These are phyloP conservation scores for Diplodia seriata DNA, from an alignment of 2,329 filamentous ascomycete species.

Conservation along the genomic window DNA sequence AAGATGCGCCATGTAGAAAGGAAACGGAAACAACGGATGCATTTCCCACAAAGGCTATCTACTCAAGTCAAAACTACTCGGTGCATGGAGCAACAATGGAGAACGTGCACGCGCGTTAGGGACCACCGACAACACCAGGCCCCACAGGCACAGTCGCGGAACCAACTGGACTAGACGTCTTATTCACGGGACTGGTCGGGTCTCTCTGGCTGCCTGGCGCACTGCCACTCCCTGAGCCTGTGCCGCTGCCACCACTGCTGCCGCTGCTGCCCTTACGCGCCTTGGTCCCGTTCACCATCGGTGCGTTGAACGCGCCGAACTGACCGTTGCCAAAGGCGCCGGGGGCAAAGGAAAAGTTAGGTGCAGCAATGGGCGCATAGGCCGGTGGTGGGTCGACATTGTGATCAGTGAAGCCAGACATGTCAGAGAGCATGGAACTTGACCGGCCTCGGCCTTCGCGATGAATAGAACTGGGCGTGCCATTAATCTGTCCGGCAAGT, in stretches of 20 bases:
- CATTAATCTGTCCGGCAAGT: constrained; percentile 40
- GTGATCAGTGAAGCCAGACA: constrained; percentile 59
- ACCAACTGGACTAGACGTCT: constrained; percentile 30
- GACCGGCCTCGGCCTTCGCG: constrained; percentile 55
- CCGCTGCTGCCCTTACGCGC: constrained; percentile 56
- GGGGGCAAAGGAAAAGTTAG: constrained; percentile 43
- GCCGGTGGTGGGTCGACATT: constrained; percentile 47
- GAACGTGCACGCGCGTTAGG: constrained; percentile 9
- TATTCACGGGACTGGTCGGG: constrained; percentile 46
- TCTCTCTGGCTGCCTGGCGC: constrained; percentile 46
- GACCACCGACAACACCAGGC: constrained; percentile 20
- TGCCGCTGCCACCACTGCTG: constrained; percentile 48
- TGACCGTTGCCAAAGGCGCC: constrained; percentile 45
- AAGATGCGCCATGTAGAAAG: not conserved
- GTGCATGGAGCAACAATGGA: constrained; percentile 4
- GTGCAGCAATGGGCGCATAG: constrained; percentile 37
- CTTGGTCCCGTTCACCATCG: constrained; percentile 32
- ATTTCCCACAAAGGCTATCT: constrained; percentile 29
- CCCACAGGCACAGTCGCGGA: constrained; percentile 19
- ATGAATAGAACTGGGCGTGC: constrained; percentile 43
- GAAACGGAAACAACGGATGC: constrained; percentile 31
- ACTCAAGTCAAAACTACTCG: constrained; percentile 19
- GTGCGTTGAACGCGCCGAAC: constrained; percentile 23
- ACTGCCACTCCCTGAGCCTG: constrained; percentile 50
- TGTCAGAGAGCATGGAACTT: constrained; percentile 60